These are phyloP conservation scores for Ceriops zippeliana DNA, from an alignment of 345 rosid species.

Conservation along the genomic window DNA sequence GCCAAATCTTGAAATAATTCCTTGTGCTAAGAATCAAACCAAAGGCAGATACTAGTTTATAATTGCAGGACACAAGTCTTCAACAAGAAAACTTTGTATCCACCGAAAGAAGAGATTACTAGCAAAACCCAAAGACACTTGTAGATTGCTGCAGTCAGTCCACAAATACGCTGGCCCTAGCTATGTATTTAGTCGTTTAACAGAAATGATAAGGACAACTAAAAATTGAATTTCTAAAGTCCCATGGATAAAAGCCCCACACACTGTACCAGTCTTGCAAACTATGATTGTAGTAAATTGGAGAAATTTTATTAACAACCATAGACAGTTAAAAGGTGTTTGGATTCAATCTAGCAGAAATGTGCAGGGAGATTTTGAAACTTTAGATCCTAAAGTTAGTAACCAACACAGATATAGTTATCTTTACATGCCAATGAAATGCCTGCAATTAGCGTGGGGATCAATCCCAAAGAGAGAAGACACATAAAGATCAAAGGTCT, in stretches of 20 bases:
- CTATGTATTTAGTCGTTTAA: neutral
- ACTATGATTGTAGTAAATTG: too few species aligned
- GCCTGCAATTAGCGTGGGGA: neutral
- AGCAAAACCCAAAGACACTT: constrained; percentile 6
- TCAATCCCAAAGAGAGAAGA: neutral
- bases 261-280: too few species aligned
- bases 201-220: neutral
- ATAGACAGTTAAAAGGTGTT: too few species aligned
- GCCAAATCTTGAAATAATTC: constrained; percentile 38
- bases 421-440: neutral
- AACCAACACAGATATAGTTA: too few species aligned
- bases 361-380: too few species aligned
- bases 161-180: constrained; percentile 3
- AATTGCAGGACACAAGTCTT: constrained; percentile 23
- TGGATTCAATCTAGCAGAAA: too few species aligned
- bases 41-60: constrained; percentile 33
- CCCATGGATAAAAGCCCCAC: too few species aligned
- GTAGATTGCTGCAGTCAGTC: constrained; percentile 5
- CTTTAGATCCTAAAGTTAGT: too few species aligned
- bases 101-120: constrained; percentile 12
- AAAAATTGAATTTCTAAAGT: too few species aligned
- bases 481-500: neutral
- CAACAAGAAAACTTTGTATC: constrained; percentile 28
- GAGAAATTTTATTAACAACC: too few species aligned
- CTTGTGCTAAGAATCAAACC: constrained; percentile 28